These are phyloP conservation scores for Prinsepia uniflora DNA, from an alignment of 306 rosid species.

Conservation along the genomic window DNA sequence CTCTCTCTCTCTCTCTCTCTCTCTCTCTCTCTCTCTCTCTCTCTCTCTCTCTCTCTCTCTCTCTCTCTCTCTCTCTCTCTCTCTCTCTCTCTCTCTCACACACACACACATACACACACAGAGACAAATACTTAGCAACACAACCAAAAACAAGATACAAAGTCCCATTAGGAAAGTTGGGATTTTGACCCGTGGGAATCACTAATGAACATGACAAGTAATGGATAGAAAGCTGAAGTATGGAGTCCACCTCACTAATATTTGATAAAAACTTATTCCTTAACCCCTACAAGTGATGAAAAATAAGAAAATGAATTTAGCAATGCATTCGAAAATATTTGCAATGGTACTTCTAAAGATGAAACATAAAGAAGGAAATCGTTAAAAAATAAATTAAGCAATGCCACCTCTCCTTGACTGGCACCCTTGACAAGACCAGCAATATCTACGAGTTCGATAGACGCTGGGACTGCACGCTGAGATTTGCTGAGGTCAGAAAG, in stretches of 20 bases:
- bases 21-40: too few species aligned
- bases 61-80: too few species aligned
- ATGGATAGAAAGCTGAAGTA: conserved; percentile 71
- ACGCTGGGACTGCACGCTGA: conserved; percentile 78
- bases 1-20: too few species aligned
- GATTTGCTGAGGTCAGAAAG: conserved; percentile 94
- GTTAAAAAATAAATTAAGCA: conserved; percentile 12
- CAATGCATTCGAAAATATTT: conserved; percentile 10
- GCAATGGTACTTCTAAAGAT: neutral
- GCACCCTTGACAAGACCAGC: conserved; percentile 98
- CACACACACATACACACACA: neutral
- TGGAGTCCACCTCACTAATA: conserved; percentile 92
- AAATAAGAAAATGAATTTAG: conserved; percentile 4
- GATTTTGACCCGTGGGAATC: neutral
- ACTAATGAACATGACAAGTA: conserved; percentile 10
- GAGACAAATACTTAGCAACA: neutral
- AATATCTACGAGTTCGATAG: conserved; percentile 92
- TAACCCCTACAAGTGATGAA: conserved; percentile 64
- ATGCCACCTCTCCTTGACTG: conserved; percentile 88
- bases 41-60: neutral
- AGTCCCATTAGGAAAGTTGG: neutral
- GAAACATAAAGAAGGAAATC: neutral
- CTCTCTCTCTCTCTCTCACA: neutral
- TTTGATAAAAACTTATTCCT: conserved; percentile 92
- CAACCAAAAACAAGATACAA: neutral